Evolutionary conservation across 1,284 basidiomycete genomes (phyloP), one percentile per base, ranked within the genome.

Genomic region (Testicularia cyperi): DNA sequence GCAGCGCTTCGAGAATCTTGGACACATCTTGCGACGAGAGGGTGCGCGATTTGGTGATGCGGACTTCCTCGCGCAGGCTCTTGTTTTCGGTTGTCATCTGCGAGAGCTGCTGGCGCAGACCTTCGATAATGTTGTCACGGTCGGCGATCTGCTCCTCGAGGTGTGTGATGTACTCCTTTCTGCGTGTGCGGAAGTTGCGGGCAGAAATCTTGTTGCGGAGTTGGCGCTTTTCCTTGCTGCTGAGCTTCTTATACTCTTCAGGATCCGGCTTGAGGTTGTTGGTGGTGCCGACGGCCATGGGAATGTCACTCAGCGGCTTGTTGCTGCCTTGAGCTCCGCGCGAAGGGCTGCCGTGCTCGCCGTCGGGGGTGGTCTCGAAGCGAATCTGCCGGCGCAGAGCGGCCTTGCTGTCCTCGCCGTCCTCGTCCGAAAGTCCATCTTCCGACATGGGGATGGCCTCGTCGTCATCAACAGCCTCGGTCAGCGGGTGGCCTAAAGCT

Each of bases 121-220:
- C 86, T 61, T 89, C 86, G 65, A 98, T 88, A 49, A 96, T 83
- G 20, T 84, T 81, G 79, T 98, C 94, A 29, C 94, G 86, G 71
- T 94, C 89, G 24, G 88, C 87, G 69, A 97, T 89, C 78, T 96
- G 90, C 37, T 86, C 87, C 78, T 97, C 94, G 42, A 96, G 85
- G 0, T 90, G 90, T 6, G 86, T 83, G 58, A 96, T 94, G 78
- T 96, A 94, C 78, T 95, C 92, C 81, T 97, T 96, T 78, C 92
- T 82, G 33, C 92, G 82, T 25, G 92, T 89, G 22, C 94, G 82
- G 80, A 97, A 96, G 75, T 94, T 95, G 51, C 92, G 82, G 1
- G 94, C 94, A 65, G 86, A 88, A 58, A 97, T 92, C 84, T 97
- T 97, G 81, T 97, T 97, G 47, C 94, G 80, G 28, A 97, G 81